A percentile compares a stretch with the other conserved stretches of the same genome.
Conservation (phyloP, 2,329 filamentous ascomycete species). For the Arthroderma sp. region DNA sequence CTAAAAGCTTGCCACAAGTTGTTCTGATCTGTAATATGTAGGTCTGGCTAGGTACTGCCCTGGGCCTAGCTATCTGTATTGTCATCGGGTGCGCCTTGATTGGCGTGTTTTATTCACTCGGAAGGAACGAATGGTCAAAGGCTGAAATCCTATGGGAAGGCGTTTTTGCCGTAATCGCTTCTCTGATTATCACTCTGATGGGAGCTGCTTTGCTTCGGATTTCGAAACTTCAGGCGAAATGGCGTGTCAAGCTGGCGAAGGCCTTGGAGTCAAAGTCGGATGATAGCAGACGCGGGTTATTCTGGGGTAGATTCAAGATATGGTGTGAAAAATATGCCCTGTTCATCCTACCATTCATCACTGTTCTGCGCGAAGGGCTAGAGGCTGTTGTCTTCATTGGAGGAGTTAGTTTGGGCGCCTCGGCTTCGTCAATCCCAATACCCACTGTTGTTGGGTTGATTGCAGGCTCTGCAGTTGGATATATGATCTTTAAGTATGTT, state of each 20-base stretch:
- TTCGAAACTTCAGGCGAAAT: slow-evolving; percentile 11
- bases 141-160: slow-evolving; percentile 11
- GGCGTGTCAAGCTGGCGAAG: slow-evolving; percentile 7
- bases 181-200: slow-evolving; percentile 11
- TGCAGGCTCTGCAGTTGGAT: slow-evolving; percentile 8
- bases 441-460: slow-evolving; percentile 8
- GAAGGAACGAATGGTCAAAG: slow-evolving; percentile 9
- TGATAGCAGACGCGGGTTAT: neutral
- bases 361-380: slow-evolving; percentile 9
- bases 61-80: slow-evolving; percentile 9
- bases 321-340: slow-evolving; percentile 12
- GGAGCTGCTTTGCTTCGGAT: slow-evolving; percentile 10
- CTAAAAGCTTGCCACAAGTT: neutral
- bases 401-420: slow-evolving; percentile 8
- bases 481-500: slow-evolving; percentile 11
- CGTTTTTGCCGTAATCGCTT: slow-evolving; percentile 8
- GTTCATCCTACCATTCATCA: slow-evolving; percentile 10
- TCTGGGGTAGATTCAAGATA: slow-evolving; percentile 5
- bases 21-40: neutral
- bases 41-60: slow-evolving; percentile 9
- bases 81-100: slow-evolving; percentile 9
- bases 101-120: slow-evolving; percentile 10
- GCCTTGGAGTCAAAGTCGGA: slow-evolving; percentile 5
- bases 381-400: slow-evolving; percentile 11
- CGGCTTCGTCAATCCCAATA: slow-evolving; percentile 9